Evolutionary conservation across 1,284 basidiomycete species (phyloP), one percentile per base, ranked within the genome.

Genomic region (Cystobasidiaceae sp.): DNA sequence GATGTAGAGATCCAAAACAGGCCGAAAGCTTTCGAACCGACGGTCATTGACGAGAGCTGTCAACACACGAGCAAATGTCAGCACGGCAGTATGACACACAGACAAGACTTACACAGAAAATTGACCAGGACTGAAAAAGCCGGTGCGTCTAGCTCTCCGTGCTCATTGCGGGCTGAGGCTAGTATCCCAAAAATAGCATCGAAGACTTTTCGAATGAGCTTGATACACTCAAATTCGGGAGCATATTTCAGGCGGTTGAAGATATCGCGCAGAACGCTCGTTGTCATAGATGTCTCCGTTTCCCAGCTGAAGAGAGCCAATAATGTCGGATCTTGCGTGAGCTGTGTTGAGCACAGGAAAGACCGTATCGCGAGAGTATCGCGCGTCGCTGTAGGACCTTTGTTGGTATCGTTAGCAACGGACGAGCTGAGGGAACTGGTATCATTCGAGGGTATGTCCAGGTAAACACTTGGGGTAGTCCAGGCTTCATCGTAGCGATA

Each of bases 11-110:
- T 96, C 90, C 56, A 98, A 80, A 3, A 94, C 92, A 0, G 90
- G 87, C 70, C 89, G 86, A 80, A 97, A 97, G 75, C 96, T 91
- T 76, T 86, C 89, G 81, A 97, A 96, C n/a, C 93, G 84, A 27
- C 93, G 85, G 77, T 97, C 93, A 72, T 92, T 88, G 15, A 92
- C 86, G 69, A 97, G 93, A 1, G 88, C 60, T 62, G n/a, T n/a
- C n/a, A n/a, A n/a, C n/a, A n/a, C n/a, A n/a, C n/a, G 27, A 28
- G 23, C 7, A 85, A 3, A 93, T 28, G 25, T 41, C 21, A 56
- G 44, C 19, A n/a, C 19, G 4, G 13, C 19, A 23, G n/a, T n/a
- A n/a, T n/a, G n/a, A n/a, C 25, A 19, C 19, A 8, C 9, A 7
- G 30, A 9, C 15, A 2, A 30, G 7, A 52, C 60, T 45, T 30